Evolutionary conservation across 2,329 filamentous ascomycete species (phyloP).

Genomic region (Trichoderma oligosporum): DNA sequence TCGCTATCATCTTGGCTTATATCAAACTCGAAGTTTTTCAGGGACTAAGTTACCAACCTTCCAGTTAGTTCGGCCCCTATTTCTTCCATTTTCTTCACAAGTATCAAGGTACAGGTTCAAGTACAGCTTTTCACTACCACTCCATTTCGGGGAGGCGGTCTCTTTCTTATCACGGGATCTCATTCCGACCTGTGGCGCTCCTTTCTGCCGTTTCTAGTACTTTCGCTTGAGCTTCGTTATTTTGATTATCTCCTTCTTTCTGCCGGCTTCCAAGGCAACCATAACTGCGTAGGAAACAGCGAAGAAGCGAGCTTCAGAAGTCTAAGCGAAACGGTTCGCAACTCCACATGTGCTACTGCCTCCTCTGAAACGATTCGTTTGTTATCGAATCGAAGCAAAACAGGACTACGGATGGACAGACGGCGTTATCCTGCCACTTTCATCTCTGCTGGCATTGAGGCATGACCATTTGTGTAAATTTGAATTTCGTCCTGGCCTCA

Average conservation of each 20-base stretch:
- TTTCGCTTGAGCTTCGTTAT: neutral
- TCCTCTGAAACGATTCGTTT: neutral
- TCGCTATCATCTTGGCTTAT: too few species aligned
- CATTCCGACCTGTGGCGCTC: neutral
- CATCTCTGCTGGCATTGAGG: neutral
- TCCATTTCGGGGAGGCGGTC: neutral
- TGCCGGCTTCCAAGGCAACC: neutral
- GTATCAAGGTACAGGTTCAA: neutral
- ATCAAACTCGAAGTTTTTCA: too few species aligned
- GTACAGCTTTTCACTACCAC: neutral
- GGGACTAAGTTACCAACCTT: too few species aligned
- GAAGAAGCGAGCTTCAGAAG: neutral
- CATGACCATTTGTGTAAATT: neutral
- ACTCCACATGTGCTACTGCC: neutral
- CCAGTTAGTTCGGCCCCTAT: too few species aligned
- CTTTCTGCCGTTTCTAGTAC: neutral
- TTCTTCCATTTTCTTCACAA: too few species aligned
- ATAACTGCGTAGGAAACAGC: neutral
- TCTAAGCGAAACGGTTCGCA: neutral
- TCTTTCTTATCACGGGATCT: neutral
- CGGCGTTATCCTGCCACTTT: conserved; percentile 10
- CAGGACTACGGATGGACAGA: neutral
- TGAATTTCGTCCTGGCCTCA: neutral
- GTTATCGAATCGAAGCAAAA: neutral
- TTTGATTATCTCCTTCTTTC: neutral